Evolutionary conservation across 768 basidiomycete species (phyloP).

Genomic region (Xanthoconium stramineum): DNA sequence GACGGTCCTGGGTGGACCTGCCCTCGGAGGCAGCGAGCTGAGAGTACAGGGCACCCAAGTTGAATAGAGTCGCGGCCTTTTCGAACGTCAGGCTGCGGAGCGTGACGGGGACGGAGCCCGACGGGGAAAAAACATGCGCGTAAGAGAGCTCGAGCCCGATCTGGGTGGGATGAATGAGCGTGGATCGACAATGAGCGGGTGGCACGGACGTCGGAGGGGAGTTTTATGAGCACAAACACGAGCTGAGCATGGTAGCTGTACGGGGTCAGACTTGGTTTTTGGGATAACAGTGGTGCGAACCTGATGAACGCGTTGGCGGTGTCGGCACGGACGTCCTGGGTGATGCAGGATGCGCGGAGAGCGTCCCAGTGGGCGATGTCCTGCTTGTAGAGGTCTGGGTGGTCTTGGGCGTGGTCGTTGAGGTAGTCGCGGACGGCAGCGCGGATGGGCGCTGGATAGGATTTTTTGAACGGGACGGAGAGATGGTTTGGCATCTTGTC

Average conservation of each 20-base stretch:
- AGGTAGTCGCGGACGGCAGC: constrained; percentile 64
- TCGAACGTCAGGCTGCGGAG: constrained; percentile 81
- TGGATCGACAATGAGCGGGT: constrained; percentile 5
- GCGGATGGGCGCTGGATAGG: constrained; percentile 53
- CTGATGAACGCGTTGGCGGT: constrained; percentile 47
- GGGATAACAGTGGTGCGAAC: constrained; percentile 42
- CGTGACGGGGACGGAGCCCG: constrained; percentile 53
- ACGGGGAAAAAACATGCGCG: constrained; percentile 59
- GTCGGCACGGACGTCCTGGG: constrained; percentile 57
- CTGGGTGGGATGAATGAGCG: constrained; percentile 34
- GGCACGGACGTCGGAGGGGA: constrained; percentile 68
- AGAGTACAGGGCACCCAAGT: constrained; percentile 83
- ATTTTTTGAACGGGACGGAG: constrained; percentile 69
- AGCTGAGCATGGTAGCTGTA: constrained; percentile 90
- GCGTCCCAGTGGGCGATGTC: constrained; percentile 73
- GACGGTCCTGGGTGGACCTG: constrained; percentile 70
- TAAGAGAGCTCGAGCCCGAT: constrained; percentile 74
- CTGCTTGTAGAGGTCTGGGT: constrained; percentile 80
- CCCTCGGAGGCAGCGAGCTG: constrained; percentile 72
- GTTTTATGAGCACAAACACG: constrained; percentile 74
- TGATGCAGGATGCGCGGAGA: constrained; percentile 54
- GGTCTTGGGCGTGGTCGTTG: constrained; percentile 59
- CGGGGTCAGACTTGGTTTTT: constrained; percentile 1
- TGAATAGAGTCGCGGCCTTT: constrained; percentile 74
- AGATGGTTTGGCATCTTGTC: constrained; percentile 75